A percentile compares a stretch with the other conserved stretches of the same genome.
These are phyloP conservation scores for Musa acuminata DNA, from an alignment of 176 grass and related monocot species.

Conservation along the genomic window DNA sequence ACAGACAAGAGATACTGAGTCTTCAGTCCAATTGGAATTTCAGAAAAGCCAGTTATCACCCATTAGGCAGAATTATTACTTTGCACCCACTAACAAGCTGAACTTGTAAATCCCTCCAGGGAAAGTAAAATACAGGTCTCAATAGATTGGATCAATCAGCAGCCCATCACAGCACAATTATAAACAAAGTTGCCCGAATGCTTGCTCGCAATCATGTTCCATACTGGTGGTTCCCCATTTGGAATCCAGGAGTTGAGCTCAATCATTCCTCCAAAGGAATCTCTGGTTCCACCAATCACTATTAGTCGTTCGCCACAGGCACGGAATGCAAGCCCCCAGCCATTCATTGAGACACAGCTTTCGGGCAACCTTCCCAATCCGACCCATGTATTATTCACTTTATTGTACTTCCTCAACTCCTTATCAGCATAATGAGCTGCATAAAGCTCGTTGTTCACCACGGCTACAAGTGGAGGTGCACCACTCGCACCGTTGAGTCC, in stretches of 20 bases:
- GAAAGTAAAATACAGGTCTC: neutral
- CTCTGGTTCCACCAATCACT: conserved; percentile 75
- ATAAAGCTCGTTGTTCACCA: conserved; percentile 85
- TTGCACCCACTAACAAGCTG: neutral
- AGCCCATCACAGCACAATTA: conserved; percentile 37
- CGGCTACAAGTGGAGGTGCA: conserved; percentile 81
- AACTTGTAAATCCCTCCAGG: neutral
- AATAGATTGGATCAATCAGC: conserved; percentile 40
- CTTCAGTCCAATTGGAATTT: neutral
- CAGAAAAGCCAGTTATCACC: conserved; percentile 4
- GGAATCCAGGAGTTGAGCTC: conserved; percentile 84
- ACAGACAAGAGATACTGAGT: neutral
- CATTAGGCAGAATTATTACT: neutral
- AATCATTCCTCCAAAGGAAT: conserved; percentile 56
- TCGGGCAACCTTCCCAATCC: conserved; percentile 72
- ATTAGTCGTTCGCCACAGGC: conserved; percentile 76
- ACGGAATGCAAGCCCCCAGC: conserved; percentile 89
- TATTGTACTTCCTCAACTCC: conserved; percentile 78
- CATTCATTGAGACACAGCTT: conserved; percentile 74
- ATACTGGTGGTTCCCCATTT: conserved; percentile 39
- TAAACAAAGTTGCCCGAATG: conserved; percentile 77
- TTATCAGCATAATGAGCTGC: conserved; percentile 74
- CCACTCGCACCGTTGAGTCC: conserved; percentile 67
- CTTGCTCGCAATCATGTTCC: conserved; percentile 67
- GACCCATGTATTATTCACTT: conserved; percentile 62